Base-by-base conservation (phyloP, 2,329 filamentous ascomycete species). In the Pezicula radicicola region DNA sequence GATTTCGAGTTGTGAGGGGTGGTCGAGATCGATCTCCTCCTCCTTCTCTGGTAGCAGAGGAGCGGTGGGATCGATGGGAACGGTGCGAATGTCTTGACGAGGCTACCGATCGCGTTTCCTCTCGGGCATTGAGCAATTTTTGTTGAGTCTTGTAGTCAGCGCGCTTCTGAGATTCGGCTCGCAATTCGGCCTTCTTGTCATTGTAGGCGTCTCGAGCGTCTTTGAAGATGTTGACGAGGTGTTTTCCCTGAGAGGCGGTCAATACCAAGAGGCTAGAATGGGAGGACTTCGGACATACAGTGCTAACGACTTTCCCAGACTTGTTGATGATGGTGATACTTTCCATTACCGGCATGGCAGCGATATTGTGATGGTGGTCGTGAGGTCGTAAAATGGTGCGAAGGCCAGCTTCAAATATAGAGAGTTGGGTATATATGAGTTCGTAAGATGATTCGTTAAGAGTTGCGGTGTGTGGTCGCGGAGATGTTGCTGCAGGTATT, bases 251-350 rank as follows among this genome's bases (percentile, higher is more conserved):
- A 35, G n/a, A 28, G 39, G 19, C 27, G 30, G 47, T 65, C 53
- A 60, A 49, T 49, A 18, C 35, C 48, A 44, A 36, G 36, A 28
- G 19, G 42, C 48, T 43, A 40, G 49, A 30, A 49, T 52, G 18
- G 30, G 28, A 46, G 40, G 36, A 53, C 44, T 46, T 55, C 50
- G 48, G 53, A 57, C 87, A 69, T 78, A 92, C 90, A 54, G 87
- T 94, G 77, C 86, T 92, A 62, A 96, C 89, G 47, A 96, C 85
- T 73, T 96, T 95, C 64, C 91, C 91, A 52, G 90, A 94, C 70
- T 83, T 91, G 75, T 96, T 94, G 72, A 96, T 87, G 64, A 96
- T 89, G 60, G 90, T 92, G 61, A 96, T 85, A 46, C 89, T 93
- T 72, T 96, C 87, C 57, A 80, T 77, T 30, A 82, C 52, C 49